phyloP scores from a whole-genome alignment of 768 basidiomycete species.

The Mycena vitilis region DNA sequence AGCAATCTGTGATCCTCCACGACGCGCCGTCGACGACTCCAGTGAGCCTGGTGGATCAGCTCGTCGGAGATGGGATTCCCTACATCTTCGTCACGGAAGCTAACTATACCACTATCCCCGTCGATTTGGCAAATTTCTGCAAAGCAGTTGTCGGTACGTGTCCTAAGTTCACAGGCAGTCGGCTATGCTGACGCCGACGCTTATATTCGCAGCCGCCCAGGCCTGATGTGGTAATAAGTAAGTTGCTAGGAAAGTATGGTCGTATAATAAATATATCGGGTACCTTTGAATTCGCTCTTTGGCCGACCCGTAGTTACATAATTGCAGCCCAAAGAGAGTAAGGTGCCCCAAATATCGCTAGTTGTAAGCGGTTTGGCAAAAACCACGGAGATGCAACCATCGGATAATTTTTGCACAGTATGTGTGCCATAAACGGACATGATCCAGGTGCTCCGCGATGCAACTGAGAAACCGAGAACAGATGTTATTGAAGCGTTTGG shows the following conservation, averaged over 20 bases:
- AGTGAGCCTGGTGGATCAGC: constrained; percentile 37
- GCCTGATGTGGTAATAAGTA: not conserved
- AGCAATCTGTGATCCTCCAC: constrained; percentile 49
- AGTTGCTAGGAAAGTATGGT: not conserved
- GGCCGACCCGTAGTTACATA: too few relatives aligned
- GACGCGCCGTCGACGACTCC: constrained; percentile 44
- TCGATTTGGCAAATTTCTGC: constrained; percentile 37
- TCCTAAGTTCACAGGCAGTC: not conserved
- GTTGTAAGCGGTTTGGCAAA: too few relatives aligned
- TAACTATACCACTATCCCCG: constrained; percentile 35
- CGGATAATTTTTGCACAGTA: too few relatives aligned
- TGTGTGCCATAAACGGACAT: too few relatives aligned
- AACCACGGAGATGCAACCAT: too few relatives aligned
- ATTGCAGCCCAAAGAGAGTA: too few relatives aligned
- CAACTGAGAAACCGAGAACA: too few relatives aligned
- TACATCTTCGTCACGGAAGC: constrained; percentile 47
- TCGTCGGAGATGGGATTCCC: constrained; percentile 38
- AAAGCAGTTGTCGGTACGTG: constrained; percentile 7
- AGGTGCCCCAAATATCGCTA: too few relatives aligned
- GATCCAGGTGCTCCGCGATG: too few relatives aligned
- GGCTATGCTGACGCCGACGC: not conserved
- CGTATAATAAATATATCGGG: too few relatives aligned
- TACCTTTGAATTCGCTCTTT: too few relatives aligned
- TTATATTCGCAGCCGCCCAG: not conserved
- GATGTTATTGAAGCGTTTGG: too few relatives aligned